Evolutionary conservation across 176 grass and related monocot species (phyloP).

Genomic region (Cenchrus americanus): DNA sequence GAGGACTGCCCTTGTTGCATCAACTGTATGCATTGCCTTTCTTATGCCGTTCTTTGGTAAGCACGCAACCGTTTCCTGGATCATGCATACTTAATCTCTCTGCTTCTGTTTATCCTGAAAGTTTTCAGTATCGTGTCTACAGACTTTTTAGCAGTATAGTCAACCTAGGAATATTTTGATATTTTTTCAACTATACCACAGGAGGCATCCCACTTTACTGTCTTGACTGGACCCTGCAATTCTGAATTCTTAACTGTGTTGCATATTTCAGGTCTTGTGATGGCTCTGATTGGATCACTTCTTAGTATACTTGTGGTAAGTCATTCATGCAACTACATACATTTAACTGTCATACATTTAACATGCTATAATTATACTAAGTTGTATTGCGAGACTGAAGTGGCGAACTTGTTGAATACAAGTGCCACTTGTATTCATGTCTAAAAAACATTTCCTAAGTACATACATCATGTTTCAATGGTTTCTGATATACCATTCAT

Average conservation of each 20-base stretch:
- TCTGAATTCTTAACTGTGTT: conserved; percentile 30
- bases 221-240: conserved; percentile 11
- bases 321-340: background rate
- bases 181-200: background rate
- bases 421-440: background rate
- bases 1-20: conserved; percentile 70
- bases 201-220: background rate
- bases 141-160: background rate
- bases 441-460: background rate
- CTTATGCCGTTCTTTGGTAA: conserved; percentile 89
- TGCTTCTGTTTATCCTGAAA: background rate
- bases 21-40: conserved; percentile 88
- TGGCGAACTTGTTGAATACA: background rate
- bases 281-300: conserved; percentile 94
- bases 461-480: background rate
- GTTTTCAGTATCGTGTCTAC: background rate
- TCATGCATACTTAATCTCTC: background rate
- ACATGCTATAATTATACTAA: background rate
- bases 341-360: no score
- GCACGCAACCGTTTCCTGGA: conserved; percentile 22
- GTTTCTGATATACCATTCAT: background rate
- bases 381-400: background rate
- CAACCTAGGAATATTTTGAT: background rate
- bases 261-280: conserved; percentile 83
- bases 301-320: conserved; percentile 95